Base-by-base conservation (phyloP, 2,329 filamentous ascomycete genomes). In the Fusarium albidum region DNA sequence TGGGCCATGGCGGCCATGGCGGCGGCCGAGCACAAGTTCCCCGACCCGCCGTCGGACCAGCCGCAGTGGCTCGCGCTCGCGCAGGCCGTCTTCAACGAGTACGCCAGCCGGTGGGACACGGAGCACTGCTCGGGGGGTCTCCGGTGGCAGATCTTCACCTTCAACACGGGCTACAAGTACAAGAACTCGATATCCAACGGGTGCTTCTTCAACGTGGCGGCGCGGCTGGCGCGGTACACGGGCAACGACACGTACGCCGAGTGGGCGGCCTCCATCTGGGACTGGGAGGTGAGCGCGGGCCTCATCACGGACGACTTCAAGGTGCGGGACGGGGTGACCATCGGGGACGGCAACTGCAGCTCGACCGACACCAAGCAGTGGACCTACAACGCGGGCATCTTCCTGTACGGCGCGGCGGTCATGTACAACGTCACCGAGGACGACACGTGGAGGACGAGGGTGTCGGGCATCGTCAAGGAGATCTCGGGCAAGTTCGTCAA, bases 1-100 rank as follows among this genome's bases (percentile, higher is more conserved):
- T 96, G 91, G 91, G 90, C 84, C n/a, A 82, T 95, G 78, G 85
- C 91, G 1, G 89, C 88, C 55, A 89, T 96, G 79, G 82, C 84
- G 9, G 91, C 91, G 3, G 88, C 89, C 31, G 91, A 96, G 73
- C 84, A 87, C 65, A 86, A 86, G 58, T 94, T 89, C 66, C 87
- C 88, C 2, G 82, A 92, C 64, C 87, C 89, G 5, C 80, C 83
- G 0, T 60, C 77, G 0, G 82, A 81, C 51, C 69, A 86, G 46
- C 85, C 89, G 0, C 86, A 89, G 56, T 96, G 78, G 90, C 80
- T 95, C n/a, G 85, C 87, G 7, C 80, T 95, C 46, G 87, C 83
- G 1, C 89, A 92, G 71, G 89, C 88, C 10, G 88, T 91, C 3
- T 96, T 94, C 73, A 92, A 94, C 75, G 86, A 88, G 43, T 91